These are phyloP conservation scores for Hypomyces rosellus DNA, from an alignment of 2,329 filamentous ascomycete species.

Conservation along the genomic window DNA sequence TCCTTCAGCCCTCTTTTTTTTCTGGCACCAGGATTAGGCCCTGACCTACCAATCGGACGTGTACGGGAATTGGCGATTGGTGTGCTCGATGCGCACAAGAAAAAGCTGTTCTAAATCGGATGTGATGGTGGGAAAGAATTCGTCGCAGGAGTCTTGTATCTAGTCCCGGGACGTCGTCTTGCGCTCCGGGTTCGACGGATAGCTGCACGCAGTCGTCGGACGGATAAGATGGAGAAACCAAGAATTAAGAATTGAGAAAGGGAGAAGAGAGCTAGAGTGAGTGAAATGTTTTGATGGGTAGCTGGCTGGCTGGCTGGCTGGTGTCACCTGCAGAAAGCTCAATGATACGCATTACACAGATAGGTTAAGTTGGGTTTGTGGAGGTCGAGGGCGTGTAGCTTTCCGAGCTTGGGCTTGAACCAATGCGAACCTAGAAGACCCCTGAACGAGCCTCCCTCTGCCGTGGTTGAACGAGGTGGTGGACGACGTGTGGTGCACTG, in stretches of 20 bases:
- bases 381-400: slow-evolving; percentile 9
- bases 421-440: neutral
- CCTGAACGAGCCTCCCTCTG: slow-evolving; percentile 5
- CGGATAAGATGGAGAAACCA: too few relatives aligned
- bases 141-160: too few relatives aligned
- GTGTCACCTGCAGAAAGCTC: slow-evolving; percentile 10
- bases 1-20: too few relatives aligned
- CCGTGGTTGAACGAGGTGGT: neutral
- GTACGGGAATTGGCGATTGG: too few relatives aligned
- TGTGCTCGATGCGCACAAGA: too few relatives aligned
- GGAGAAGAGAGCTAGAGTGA: slow-evolving; percentile 1
- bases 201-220: too few relatives aligned
- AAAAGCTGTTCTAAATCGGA: too few relatives aligned
- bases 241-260: neutral
- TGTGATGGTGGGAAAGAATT: too few relatives aligned
- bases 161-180: too few relatives aligned
- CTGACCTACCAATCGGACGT: too few relatives aligned
- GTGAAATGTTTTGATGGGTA: slow-evolving; percentile 5
- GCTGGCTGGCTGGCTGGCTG: neutral
- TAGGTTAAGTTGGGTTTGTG: slow-evolving; percentile 10
- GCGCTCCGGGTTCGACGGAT: too few relatives aligned
- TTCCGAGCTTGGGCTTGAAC: neutral
- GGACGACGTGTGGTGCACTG: slow-evolving; percentile 6
- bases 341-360: slow-evolving; percentile 12
- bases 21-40: too few relatives aligned